phyloP scores from a whole-genome alignment of 495 filamentous ascomycete species.

The Tuber calosporum region DNA sequence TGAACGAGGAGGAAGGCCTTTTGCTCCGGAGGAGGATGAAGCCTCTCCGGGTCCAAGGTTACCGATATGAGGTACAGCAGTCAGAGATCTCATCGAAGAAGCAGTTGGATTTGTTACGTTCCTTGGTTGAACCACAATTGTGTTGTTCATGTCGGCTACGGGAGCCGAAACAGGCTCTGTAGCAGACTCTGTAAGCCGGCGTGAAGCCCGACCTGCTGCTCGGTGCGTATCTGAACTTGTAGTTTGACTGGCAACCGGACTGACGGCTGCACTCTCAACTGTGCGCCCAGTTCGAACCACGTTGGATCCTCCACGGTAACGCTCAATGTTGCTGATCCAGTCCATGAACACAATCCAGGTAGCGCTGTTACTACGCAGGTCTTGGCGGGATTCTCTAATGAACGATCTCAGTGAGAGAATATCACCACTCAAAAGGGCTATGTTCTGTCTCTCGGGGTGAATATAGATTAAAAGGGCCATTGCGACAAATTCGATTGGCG shows the following conservation, averaged over 20 bases:
- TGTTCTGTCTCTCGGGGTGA: slow-evolving; percentile 43
- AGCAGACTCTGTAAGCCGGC: neutral
- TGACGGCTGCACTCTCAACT: neutral
- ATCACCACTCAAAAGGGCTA: slow-evolving; percentile 44
- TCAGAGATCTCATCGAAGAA: neutral
- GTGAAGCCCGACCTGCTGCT: neutral
- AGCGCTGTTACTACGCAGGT: slow-evolving; percentile 44
- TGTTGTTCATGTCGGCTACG: neutral
- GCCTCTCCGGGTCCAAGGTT: neutral
- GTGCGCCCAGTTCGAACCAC: neutral
- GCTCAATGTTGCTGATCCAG: slow-evolving; percentile 42
- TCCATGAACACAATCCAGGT: slow-evolving; percentile 45
- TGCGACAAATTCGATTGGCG: slow-evolving; percentile 48
- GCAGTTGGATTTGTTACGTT: neutral
- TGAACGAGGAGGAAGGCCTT: neutral
- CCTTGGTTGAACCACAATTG: neutral
- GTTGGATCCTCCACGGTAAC: slow-evolving; percentile 23
- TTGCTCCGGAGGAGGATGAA: neutral
- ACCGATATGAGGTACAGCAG: neutral
- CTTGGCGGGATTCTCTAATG: slow-evolving; percentile 43
- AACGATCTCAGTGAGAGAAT: slow-evolving; percentile 43
- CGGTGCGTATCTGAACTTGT: neutral
- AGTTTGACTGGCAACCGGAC: neutral
- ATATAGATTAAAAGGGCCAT: slow-evolving; percentile 45
- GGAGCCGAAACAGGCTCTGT: neutral